Evolutionary conservation across 169 alveolate species (phyloP).

Genomic region (Plasmodium berghei): DNA sequence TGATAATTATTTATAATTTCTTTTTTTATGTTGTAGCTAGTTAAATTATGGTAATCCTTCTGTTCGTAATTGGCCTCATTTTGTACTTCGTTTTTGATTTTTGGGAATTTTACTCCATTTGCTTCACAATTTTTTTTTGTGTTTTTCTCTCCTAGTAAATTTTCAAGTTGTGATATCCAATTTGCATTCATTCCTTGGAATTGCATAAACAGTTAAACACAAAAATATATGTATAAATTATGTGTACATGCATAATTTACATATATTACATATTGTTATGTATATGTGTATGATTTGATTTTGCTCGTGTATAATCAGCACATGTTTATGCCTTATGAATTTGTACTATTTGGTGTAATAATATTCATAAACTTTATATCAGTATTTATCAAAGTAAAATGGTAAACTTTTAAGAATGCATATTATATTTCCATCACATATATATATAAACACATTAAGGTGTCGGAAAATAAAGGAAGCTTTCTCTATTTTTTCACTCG

Average conservation of each 20-base stretch:
- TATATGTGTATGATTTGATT: no score
- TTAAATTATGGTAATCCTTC: constrained; percentile 1
- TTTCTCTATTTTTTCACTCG: no score
- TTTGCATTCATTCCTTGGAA: constrained; percentile 18
- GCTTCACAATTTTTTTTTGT: background rate
- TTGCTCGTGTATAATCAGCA: no score
- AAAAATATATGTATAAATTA: background rate
- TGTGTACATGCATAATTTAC: background rate
- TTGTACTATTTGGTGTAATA: no score
- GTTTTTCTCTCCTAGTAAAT: constrained; percentile 11
- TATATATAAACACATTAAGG: no score
- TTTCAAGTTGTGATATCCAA: constrained; percentile 34
- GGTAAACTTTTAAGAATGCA: no score
- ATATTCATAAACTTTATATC: no score
- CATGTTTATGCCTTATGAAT: no score
- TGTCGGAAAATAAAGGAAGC: no score
- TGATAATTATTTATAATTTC: constrained; percentile 28
- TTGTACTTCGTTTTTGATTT: background rate
- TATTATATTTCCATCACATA: no score
- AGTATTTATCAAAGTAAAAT: no score
- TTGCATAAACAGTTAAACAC: background rate
- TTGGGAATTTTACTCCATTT: background rate
- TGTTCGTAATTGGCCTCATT: background rate
- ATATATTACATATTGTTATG: no score
- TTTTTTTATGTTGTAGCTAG: constrained; percentile 6